Evolutionary conservation across 495 filamentous ascomycete genomes (phyloP).

Genomic region (Astrothelium subdiscretum): DNA sequence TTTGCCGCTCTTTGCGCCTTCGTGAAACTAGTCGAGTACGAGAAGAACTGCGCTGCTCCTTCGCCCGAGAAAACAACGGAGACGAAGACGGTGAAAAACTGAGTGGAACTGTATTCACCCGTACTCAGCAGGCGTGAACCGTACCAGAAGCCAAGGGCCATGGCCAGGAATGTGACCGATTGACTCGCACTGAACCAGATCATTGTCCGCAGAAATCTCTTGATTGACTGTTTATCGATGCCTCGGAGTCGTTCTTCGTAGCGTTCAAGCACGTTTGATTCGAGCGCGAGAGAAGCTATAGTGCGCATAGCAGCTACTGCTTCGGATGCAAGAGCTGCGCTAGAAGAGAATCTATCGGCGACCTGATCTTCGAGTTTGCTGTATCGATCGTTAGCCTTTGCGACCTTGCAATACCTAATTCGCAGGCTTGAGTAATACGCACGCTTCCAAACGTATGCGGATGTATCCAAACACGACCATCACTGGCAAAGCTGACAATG

Average conservation of each 20-base stretch:
- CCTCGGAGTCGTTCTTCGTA: constrained; percentile 30
- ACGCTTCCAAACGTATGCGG: constrained; percentile 39
- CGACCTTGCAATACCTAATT: too few species aligned
- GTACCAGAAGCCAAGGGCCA: constrained; percentile 19
- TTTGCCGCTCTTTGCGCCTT: constrained; percentile 14
- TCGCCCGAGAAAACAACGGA: constrained; percentile 14
- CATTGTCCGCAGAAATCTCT: constrained; percentile 25
- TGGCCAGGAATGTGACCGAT: constrained; percentile 11
- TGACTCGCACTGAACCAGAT: constrained; percentile 13
- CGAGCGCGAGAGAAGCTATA: constrained; percentile 40
- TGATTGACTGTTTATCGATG: constrained; percentile 24
- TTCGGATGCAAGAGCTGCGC: constrained; percentile 29
- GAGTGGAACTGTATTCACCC: constrained; percentile 13
- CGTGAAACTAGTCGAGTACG: constrained; percentile 13
- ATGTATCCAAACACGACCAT: constrained; percentile 38
- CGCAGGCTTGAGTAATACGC: neutral
- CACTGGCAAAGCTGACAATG: constrained; percentile 14
- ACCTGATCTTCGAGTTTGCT: constrained; percentile 39
- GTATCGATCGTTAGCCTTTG: neutral
- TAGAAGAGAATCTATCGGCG: constrained; percentile 34
- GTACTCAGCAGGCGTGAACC: constrained; percentile 15
- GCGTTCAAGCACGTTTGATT: constrained; percentile 29
- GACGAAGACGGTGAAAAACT: constrained; percentile 18
- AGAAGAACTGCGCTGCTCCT: constrained; percentile 15
- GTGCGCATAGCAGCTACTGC: constrained; percentile 43